Base-by-base conservation (phyloP, 1,284 basidiomycete species). In the Amylostereum chailletii region DNA sequence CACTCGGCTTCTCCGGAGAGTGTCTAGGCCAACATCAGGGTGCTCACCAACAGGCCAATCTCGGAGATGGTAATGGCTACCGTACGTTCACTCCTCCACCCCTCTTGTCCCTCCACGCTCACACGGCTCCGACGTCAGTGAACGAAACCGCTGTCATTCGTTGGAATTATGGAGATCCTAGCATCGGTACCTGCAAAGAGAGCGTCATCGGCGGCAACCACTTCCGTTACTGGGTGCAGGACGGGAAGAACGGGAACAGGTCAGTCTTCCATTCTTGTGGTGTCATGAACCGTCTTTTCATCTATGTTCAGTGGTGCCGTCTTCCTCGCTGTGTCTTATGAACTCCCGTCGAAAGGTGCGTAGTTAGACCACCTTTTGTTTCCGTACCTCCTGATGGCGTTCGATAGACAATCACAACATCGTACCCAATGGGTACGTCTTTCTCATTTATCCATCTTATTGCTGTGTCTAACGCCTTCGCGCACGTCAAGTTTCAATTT, bases 171-270 rank as follows among this genome's bases (percentile, higher is more conserved):
- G 79, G 80, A 4, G 81, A 94, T 59, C 76, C 81, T 3, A 69
- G 80, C 49, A 64, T 92, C 11, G 92, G 92, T 0, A 80, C 90
- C 1, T 93, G 91, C 63, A 71, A 75, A 56, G 92, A 98, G 67
- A 89, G 90, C 2, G 77, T 96, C 45, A 60, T 88, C 53, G 94
- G 94, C 8, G 94, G 94, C 4, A 81, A 89, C 59, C 94, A 98
- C 62, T 83, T 94, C 63, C 79, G 94, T 30, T 94, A 94, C 66
- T 98, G 90, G 89, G 65, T 76, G 1, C 93, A 96, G 66, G 74
- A 87, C 52, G 87, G 85, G 0, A 66, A 71, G 2, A 53, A 67
- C 6, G 79, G 71, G 2, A 72, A 88, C 55, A 86, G 75, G 73
- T 77, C 42, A 42, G 71, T 60, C 46, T 19, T 10, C 39, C 37